Percentiles rank a stretch among this genome's conserved stretches.
Evolutionary conservation across 306 rosid species (phyloP).

Genomic region (Herpetospermum pedunculosum): DNA sequence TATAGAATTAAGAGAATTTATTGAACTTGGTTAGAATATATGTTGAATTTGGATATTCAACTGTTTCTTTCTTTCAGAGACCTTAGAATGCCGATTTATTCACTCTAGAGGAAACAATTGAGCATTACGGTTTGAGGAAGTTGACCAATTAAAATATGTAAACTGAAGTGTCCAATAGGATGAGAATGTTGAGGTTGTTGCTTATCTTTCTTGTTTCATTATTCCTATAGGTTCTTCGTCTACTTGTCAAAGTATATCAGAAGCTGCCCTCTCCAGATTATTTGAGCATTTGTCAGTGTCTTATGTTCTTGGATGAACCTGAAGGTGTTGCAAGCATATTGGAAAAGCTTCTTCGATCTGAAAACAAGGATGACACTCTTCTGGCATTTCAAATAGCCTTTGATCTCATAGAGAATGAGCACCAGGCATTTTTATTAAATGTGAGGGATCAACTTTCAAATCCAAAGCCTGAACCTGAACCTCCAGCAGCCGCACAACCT

Average conservation of each 20-base stretch:
- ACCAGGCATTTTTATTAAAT: conserved; percentile 81
- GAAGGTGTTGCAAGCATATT: conserved; percentile 82
- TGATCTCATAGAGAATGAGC: conserved; percentile 93
- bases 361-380: conserved; percentile 86
- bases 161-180: background rate
- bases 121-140: background rate
- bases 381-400: conserved; percentile 90
- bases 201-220: conserved; percentile 9
- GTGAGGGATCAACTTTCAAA: conserved; percentile 70
- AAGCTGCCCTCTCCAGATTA: conserved; percentile 92
- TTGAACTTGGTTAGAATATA: background rate
- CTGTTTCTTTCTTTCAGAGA: background rate
- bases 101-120: background rate
- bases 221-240: conserved; percentile 62
- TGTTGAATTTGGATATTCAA: background rate
- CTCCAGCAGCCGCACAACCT: conserved; percentile 41
- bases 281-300: conserved; percentile 95
- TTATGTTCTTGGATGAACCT: conserved; percentile 90
- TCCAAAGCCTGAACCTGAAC: conserved; percentile 43
- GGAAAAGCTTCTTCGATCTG: conserved; percentile 81
- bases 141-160: background rate
- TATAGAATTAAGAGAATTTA: background rate
- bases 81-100: background rate
- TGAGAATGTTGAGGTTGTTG: background rate
- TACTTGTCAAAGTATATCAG: conserved; percentile 86